phyloP scores from a whole-genome alignment of 2,329 filamentous ascomycete genomes.

The Aspergillus proliferans region DNA sequence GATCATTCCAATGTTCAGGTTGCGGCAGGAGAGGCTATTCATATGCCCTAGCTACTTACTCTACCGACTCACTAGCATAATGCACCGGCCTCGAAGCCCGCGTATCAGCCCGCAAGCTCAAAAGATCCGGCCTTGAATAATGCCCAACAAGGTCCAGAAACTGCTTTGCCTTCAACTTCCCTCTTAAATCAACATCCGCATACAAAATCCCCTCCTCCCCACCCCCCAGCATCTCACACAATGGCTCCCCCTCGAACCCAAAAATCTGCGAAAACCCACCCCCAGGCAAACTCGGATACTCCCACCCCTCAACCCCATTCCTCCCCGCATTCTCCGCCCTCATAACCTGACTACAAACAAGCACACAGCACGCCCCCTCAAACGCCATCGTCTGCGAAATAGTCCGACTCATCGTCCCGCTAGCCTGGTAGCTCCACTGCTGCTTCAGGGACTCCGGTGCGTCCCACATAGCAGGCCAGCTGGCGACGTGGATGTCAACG shows the following conservation, averaged over 20 bases:
- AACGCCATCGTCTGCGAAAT: not conserved
- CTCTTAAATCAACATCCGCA: constrained; percentile 45
- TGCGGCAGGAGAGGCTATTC: too few relatives aligned
- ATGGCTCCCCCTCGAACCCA: constrained; percentile 46
- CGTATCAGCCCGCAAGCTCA: constrained; percentile 12
- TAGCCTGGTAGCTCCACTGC: not conserved
- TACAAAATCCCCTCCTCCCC: constrained; percentile 46
- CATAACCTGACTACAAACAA: constrained; percentile 1
- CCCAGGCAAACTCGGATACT: constrained; percentile 6
- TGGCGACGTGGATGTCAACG: constrained; percentile 41
- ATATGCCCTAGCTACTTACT: too few relatives aligned
- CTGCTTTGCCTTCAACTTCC: constrained; percentile 15
- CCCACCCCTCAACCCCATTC: constrained; percentile 14
- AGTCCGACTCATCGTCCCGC: not conserved
- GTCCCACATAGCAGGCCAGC: constrained; percentile 36
- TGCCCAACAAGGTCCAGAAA: constrained; percentile 16
- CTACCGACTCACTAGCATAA: too few relatives aligned
- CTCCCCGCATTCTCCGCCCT: not conserved
- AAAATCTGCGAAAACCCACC: constrained; percentile 48
- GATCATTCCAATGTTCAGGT: too few relatives aligned
- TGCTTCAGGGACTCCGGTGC: not conserved
- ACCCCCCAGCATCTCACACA: constrained; percentile 35
- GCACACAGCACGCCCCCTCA: constrained; percentile 1
- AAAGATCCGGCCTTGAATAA: constrained; percentile 18
- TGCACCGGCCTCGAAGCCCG: not conserved